Conservation (phyloP, 306 rosid genomes). For the Vigna unguiculata region DNA sequence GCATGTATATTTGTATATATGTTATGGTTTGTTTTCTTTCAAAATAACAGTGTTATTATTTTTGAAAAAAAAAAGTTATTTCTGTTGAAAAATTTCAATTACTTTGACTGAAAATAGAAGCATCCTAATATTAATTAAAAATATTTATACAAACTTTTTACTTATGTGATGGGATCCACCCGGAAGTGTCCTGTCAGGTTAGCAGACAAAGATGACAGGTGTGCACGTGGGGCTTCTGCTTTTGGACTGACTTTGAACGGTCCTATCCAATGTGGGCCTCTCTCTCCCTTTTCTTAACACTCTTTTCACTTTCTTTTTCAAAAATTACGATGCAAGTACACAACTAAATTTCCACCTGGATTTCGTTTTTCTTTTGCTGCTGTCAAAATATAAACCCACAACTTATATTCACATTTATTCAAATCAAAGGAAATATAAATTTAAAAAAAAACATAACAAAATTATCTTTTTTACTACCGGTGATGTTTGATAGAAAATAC, state of each 20-base stretch:
- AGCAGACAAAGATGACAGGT: constrained; percentile 40
- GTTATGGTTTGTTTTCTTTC: too few species aligned
- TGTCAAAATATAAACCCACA: not conserved
- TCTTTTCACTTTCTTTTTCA: not conserved
- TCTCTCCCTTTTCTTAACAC: not conserved
- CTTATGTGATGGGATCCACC: constrained; percentile 2
- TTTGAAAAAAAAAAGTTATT: too few species aligned
- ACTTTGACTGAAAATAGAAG: too few species aligned
- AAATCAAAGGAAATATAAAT: not conserved
- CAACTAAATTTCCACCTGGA: not conserved
- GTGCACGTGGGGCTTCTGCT: constrained; percentile 43
- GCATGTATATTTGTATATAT: too few species aligned
- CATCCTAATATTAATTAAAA: too few species aligned
- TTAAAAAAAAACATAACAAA: too few species aligned
- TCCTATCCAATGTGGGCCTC: not conserved
- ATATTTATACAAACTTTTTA: too few species aligned
- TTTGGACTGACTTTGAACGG: not conserved
- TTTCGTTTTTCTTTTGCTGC: not conserved
- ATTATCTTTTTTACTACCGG: not conserved
- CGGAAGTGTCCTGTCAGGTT: not conserved
- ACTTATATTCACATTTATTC: not conserved
- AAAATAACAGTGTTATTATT: too few species aligned
- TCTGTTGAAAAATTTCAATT: too few species aligned
- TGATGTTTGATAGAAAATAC: not conserved
- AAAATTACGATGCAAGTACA: not conserved